Percentiles rank a stretch among this genome's conserved stretches.
Evolutionary conservation across 1,284 basidiomycete species (phyloP).

Genomic region (Hemileccinum hortonii): DNA sequence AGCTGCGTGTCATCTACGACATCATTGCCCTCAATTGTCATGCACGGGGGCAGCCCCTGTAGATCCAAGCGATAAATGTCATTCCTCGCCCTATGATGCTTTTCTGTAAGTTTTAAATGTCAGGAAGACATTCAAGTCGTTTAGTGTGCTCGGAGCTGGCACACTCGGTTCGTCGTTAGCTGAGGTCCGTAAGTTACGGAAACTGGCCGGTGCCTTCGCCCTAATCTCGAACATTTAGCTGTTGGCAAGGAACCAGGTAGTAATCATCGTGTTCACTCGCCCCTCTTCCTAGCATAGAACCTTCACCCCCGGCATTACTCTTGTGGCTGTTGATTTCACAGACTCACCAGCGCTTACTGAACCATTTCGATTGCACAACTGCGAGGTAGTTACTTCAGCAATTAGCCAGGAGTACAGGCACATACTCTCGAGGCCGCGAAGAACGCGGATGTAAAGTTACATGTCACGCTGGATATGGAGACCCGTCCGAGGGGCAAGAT

Average conservation of each 20-base stretch:
- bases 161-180: too few relatives aligned
- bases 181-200: too few relatives aligned
- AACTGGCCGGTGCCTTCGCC: background rate
- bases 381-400: conserved; percentile 34
- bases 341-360: conserved; percentile 22
- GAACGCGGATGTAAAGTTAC: conserved; percentile 32
- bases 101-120: too few relatives aligned
- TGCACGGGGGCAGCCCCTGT: too few relatives aligned
- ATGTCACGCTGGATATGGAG: too few relatives aligned
- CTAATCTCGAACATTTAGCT: background rate
- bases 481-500: conserved; percentile 23
- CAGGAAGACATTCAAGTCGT: too few relatives aligned
- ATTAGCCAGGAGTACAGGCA: conserved; percentile 23
- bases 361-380: conserved; percentile 27
- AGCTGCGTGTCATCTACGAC: background rate
- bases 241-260: conserved; percentile 12
- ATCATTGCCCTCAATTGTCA: too few relatives aligned
- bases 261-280: conserved; percentile 16
- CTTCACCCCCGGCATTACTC: conserved; percentile 14
- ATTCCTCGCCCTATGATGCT: too few relatives aligned
- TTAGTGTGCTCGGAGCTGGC: too few relatives aligned
- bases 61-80: too few relatives aligned
- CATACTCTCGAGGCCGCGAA: conserved; percentile 30
- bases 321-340: conserved; percentile 27
- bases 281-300: conserved; percentile 9